Conservation (phyloP, 208 protist species). For the Novymonas esmeraldas region DNA sequence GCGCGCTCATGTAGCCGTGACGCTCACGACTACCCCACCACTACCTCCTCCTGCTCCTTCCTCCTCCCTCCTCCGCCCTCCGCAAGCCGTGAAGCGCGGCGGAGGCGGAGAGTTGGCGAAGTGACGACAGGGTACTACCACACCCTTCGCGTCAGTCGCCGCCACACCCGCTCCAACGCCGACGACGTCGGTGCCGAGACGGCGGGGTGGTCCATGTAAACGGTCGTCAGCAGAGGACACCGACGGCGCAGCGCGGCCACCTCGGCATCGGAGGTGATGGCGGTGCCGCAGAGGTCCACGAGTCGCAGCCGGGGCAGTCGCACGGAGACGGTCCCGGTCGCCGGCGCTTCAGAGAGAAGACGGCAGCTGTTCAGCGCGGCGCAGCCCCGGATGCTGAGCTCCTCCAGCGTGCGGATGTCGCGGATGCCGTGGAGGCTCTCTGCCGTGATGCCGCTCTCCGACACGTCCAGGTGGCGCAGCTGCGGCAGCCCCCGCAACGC, state of each 20-base stretch:
- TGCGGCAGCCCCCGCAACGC: conserved; percentile 21
- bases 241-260: conserved; percentile 11
- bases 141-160: not conserved
- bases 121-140: not conserved
- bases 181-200: not conserved
- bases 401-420: conserved; percentile 26
- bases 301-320: conserved; percentile 23
- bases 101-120: too few relatives aligned
- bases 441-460: conserved; percentile 25
- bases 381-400: conserved; percentile 35
- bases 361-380: conserved; percentile 8
- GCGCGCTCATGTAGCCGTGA: too few relatives aligned
- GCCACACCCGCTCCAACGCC: conserved; percentile 12
- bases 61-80: too few relatives aligned
- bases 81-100: too few relatives aligned
- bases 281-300: conserved; percentile 21
- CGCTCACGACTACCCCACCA: too few relatives aligned
- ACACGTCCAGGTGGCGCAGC: conserved; percentile 36
- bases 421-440: conserved; percentile 12
- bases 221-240: conserved; percentile 21
- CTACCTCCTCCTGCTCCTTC: too few relatives aligned
- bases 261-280: conserved; percentile 2
- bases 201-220: conserved; percentile 1
- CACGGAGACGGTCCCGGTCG: not conserved
- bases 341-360: not conserved